Base-by-base conservation (phyloP, 1,284 basidiomycete species). In the Coniophora puteana region DNA sequence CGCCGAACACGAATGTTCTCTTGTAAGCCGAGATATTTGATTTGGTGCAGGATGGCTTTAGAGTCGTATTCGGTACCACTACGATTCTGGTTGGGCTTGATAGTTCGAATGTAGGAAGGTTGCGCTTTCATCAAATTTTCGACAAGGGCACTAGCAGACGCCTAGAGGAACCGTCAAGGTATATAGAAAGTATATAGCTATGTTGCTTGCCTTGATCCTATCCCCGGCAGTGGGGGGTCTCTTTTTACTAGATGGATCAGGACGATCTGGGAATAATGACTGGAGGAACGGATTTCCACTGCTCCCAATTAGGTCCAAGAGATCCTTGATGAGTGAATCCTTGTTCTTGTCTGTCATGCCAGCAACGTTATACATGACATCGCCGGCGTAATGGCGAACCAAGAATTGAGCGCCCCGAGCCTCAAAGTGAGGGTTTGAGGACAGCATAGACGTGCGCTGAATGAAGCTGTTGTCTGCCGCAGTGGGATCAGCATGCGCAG, bases 281-380 rank as follows among this genome's bases (percentile, higher is more conserved):
- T 93, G 90, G 48, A 99, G 61, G 74, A 99, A 97, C 36, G 74
- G 65, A 59, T 96, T 93, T 21, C 77, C 70, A 52, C 88, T 91
- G 31, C 74, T 69, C 25, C 82, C 89, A 44, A 99, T 75, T 34
- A 99, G 78, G 57, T 98, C 93, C 37, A 98, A 72, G 28, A 99
- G 73, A 59, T 99, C 96, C 65, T 98, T 98, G 61, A 93, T 77
- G 23, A 99, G 75, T 5, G 92, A 82, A 56, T 99, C 96, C 75
- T 99, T 99, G 75, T 99, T 99, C 79, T 99, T 99, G 69, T 99
- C 96, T 13, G 96, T 99, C 96, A 99, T 99, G 8, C 96, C 96
- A 12, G 86, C 62, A 7, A 99, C 83, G 51, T 93, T 96, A 72
- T 99, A 99, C 80, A 94, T 90, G 51, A 99, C 96, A 59, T 99